Evolutionary conservation across 768 basidiomycete genomes (phyloP), one percentile per base, ranked within the genome.

Genomic region (Terana coerulea): DNA sequence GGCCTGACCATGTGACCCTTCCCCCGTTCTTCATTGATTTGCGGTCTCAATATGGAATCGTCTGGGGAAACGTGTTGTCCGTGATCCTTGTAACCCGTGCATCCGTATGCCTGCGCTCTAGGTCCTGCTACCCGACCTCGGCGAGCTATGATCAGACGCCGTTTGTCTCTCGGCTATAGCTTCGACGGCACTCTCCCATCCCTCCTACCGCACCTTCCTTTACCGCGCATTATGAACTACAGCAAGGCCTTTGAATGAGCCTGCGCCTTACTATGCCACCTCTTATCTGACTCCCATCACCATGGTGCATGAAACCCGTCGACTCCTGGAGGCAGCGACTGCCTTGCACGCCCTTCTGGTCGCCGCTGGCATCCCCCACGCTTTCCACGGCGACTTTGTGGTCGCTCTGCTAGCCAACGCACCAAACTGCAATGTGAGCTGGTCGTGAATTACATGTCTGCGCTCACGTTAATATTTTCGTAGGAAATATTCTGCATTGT

Each of bases 401-500:
- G 80, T 82, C 28, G 85, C 90, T 22, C 70, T 84, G 30, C 75
- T 93, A 42, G 77, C 86, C 33, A 82, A 82, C 59, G 76, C 69
- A 59, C 72, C 82, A 36, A 79, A 82, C 36, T 75, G 82, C 55
- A 84, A 91, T 64, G 90, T 84, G 61, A 52, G 80, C 29, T 40
- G 39, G 51, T 40, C 37, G 14, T 50, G 17, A 46, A 49, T 50
- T 50, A 48, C 17, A 4, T 28, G 14, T 24, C n/a, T n/a, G 28
- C 45, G 36, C 44, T 22, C 26, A 6, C 31, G 6, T 55, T 65
- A 41, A 64, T 59, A 26, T 25, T 30, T 22, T 40, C 15, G 5
- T 67, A 92, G 91, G 90, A 93, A 69, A 86, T 93, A 47, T 84
- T 76, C 56, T 92, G 90, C 66, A 83, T 93, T 64, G 88, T 91